phyloP scores from a whole-genome alignment of 169 alveolate species.

The Plasmodium malariae region DNA sequence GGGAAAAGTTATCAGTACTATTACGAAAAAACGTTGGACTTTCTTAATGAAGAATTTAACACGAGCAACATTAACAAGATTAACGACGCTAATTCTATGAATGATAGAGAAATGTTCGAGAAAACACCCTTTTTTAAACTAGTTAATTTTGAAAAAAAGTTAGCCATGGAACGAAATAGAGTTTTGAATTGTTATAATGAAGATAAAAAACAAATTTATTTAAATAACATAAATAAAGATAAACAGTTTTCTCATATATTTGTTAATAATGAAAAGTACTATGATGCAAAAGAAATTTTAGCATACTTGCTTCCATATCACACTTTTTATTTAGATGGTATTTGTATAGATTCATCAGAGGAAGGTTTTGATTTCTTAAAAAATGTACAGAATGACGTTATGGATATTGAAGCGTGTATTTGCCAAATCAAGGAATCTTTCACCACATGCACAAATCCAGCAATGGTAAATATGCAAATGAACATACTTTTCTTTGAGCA shows the following conservation, averaged over 20 bases:
- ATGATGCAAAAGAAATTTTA: slow-evolving; percentile 61
- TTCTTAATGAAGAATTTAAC: slow-evolving; percentile 31
- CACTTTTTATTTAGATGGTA: slow-evolving; percentile 41
- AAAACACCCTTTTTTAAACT: slow-evolving; percentile 63
- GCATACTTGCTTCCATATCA: slow-evolving; percentile 67
- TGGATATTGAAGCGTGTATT: slow-evolving; percentile 27
- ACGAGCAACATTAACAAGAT: background rate
- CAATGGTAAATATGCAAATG: slow-evolving; percentile 1
- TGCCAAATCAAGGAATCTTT: slow-evolving; percentile 37
- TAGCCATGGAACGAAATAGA: slow-evolving; percentile 47
- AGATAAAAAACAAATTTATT: slow-evolving; percentile 56
- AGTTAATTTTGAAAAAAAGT: slow-evolving; percentile 50
- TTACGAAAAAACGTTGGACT: slow-evolving; percentile 38
- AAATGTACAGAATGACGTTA: slow-evolving; percentile 11
- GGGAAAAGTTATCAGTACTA: slow-evolving; percentile 38
- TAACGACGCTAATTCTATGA: too few species aligned
- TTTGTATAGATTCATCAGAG: slow-evolving; percentile 30
- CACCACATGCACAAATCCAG: slow-evolving; percentile 24
- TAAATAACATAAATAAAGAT: slow-evolving; percentile 44
- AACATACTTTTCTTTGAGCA: background rate
- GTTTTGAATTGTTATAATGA: slow-evolving; percentile 48
- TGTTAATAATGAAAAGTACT: slow-evolving; percentile 44
- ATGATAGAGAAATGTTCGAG: slow-evolving; percentile 22
- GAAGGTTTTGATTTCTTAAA: slow-evolving; percentile 4
- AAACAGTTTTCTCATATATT: slow-evolving; percentile 62